Conservation (phyloP, 2,329 filamentous ascomycete species). For the Trichophyton schoenleinii region DNA sequence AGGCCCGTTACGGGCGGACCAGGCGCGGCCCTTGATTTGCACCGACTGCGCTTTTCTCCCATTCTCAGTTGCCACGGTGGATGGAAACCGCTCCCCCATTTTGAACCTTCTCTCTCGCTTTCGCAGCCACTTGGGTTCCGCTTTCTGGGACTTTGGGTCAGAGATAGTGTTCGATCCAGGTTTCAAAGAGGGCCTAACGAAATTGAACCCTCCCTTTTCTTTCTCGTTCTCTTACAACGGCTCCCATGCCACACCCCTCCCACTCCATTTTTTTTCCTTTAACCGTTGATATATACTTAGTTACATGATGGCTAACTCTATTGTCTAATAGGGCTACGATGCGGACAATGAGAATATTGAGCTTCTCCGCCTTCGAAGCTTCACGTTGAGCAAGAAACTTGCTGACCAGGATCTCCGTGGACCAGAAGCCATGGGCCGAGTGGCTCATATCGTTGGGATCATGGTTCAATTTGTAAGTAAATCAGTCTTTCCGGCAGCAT, state of each 20-base stretch:
- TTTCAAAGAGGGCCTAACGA: not conserved
- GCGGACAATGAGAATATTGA: slow-evolving; percentile 66
- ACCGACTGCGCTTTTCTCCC: not conserved
- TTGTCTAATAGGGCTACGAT: slow-evolving; percentile 51
- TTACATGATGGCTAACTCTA: slow-evolving; percentile 1
- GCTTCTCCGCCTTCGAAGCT: slow-evolving; percentile 67
- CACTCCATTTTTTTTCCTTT: not conserved
- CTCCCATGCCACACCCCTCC: not conserved
- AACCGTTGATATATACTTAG: not conserved
- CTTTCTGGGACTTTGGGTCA: slow-evolving; percentile 4
- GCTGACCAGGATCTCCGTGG: slow-evolving; percentile 52
- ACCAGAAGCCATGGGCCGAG: slow-evolving; percentile 49
- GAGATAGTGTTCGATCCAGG: not conserved
- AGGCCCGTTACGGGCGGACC: slow-evolving; percentile 5
- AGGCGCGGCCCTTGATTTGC: slow-evolving; percentile 3
- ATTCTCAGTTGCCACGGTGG: not conserved
- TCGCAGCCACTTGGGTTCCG: slow-evolving; percentile 8
- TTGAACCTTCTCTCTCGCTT: not conserved
- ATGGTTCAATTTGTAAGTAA: slow-evolving; percentile 68
- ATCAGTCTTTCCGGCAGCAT: slow-evolving; percentile 12
- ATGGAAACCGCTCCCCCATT: not conserved
- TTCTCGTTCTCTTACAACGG: not conserved
- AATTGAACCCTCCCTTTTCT: not conserved
- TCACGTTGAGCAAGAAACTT: slow-evolving; percentile 57
- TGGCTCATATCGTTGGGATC: slow-evolving; percentile 51